Evolutionary conservation across 2,329 filamentous ascomycete genomes (phyloP), one percentile per base, ranked within the genome.

Genomic region (Aureobasidium subglaciale): DNA sequence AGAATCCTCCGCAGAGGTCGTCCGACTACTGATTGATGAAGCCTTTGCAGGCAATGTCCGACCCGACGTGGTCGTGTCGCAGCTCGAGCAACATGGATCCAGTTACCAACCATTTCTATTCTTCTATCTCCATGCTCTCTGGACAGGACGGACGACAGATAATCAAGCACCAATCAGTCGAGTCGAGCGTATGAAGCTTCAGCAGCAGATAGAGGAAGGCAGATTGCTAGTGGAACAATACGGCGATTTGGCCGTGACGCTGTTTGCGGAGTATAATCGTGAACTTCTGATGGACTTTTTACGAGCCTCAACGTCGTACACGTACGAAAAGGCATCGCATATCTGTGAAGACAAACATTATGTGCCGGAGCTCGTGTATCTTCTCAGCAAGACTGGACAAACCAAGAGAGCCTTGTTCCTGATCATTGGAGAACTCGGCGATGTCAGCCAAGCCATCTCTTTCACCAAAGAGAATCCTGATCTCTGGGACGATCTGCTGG

Each of bases 401-500:
- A 93, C 90, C 63, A 95, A 96, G 70, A 84, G 88, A 11, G 95
- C 95, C 0, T 76, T 99, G 2, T 91, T 87, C 64, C 81, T 99
- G 50, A 97, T 99, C 65, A 95, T 97, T 60, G 90, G 95, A 64
- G 85, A 90, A n/a, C 79, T 99, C 5, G 85, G 85, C 57, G 89
- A 99, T 67, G 91, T 97, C 48, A 87, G 86, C 48, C 90, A 93
- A 62, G 93, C 93, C 8, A 99, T 99, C 62, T 81, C 86, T 1
- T 99, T 99, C 65, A 91, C 90, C 54, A 96, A 96, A 69, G 86
- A 91, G 59, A 90, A 97, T 67, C 84, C 86, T 0, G 91, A 96
- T 63, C 78, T 99, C 0, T 99, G 93, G 93, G 88, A 96, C 61
- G 91, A 97, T 65, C 78, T 99, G 7, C 81, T 99, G 5, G 84